Base-by-base conservation (phyloP, 441 rosid genomes). In the Lepidium campestre region DNA sequence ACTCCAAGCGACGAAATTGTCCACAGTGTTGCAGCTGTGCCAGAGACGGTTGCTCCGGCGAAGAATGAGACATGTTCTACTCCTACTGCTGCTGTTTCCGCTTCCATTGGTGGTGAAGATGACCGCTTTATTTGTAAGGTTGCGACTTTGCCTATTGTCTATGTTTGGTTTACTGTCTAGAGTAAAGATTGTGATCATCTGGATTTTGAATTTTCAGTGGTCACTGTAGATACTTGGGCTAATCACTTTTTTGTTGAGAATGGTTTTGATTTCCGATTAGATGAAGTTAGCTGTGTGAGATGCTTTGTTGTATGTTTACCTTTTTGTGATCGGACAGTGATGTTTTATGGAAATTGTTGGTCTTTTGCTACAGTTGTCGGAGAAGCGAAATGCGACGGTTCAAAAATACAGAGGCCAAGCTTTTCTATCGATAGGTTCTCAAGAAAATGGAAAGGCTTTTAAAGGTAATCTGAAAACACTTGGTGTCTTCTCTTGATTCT, bases 51-150 rank as follows among this genome's bases (percentile, higher is more conserved):
- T 14, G 57, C 31, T 56, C 67, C 58, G 70, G 50, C 55, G 47
- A 62, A 13, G 39, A 59, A 61, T 54, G 79, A 77, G 44, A 25
- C 29, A 22, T 18, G 2, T 31, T 17, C 63, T 20, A 22, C 5
- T 48, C 10, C 46, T 50, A 10, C 27, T 48, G 20, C 27, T 29
- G 34, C 64, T 29, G 47, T 3, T 48, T 29, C 34, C 0, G 37
- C 19, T 31, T 55, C 18, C 4, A 17, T 29, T 54, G 67, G 41
- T 18, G 54, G 42, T 13, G 70, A 58, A 52, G 82, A 76, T 12
- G 76, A 77, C 47, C 86, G 79, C 55, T 20, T 83, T 71, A 81
- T 91, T 50, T 91, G 90, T 67, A 72, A 83, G 88, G 96, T 89
- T 61, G 62, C 25, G 1, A 59, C 47, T 57, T 63, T 37, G 9